Percentiles rank a stretch among this genome's conserved stretches.
Conservation (phyloP, 352 stramenopile species). For the Globisporangium carolinianum region DNA sequence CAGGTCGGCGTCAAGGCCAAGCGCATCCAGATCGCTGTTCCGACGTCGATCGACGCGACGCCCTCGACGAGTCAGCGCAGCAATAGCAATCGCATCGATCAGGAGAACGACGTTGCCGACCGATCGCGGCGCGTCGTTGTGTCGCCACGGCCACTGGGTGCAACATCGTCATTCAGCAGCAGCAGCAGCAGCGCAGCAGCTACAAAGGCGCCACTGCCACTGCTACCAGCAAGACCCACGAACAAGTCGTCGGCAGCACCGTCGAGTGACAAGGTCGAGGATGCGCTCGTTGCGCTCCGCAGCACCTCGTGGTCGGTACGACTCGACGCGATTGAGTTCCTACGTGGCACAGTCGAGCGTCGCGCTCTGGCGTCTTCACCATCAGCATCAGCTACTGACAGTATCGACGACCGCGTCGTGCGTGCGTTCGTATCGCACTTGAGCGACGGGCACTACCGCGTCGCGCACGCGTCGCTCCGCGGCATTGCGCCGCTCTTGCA, state of each 20-base stretch:
- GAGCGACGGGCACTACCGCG: conserved; percentile 64
- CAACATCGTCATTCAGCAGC: not conserved
- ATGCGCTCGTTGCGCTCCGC: conserved; percentile 39
- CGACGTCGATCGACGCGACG: conserved; percentile 10
- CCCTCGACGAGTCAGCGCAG: conserved; percentile 1
- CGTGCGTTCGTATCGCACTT: conserved; percentile 53
- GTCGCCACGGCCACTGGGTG: not conserved
- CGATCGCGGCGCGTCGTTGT: not conserved
- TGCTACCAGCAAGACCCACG: not conserved
- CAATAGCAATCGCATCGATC: not conserved
- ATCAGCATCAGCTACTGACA: conserved; percentile 6
- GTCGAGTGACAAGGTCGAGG: conserved; percentile 29
- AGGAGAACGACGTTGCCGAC: conserved; percentile 8
- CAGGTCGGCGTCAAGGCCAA: conserved; percentile 22
- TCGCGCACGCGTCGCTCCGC: conserved; percentile 62
- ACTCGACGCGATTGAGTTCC: conserved; percentile 50
- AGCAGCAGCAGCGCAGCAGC: conserved; percentile 15
- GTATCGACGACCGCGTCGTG: conserved; percentile 50
- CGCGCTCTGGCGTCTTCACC: conserved; percentile 3
- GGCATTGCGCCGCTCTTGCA: conserved; percentile 48
- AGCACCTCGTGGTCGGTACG: conserved; percentile 60
- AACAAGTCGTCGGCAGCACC: conserved; percentile 1
- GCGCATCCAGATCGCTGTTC: conserved; percentile 23
- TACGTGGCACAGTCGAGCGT: conserved; percentile 22
- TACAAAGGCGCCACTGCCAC: conserved; percentile 11